Base-by-base conservation (phyloP, 2,329 filamentous ascomycete species). In the Gaeumannomyces tritici region DNA sequence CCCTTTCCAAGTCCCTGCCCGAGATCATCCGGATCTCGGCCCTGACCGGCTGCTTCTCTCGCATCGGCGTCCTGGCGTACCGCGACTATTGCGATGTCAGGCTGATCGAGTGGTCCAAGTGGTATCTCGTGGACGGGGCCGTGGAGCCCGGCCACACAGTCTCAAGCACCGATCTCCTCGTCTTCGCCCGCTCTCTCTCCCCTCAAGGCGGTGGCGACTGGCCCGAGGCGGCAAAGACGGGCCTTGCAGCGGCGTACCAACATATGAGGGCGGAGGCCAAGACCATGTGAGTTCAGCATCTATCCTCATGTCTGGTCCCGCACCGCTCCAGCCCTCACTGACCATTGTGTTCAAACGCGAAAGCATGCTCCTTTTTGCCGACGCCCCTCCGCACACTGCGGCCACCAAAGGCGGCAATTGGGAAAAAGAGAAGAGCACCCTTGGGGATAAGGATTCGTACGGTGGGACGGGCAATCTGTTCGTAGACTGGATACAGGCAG, bases 11-110 rank as follows among this genome's bases (percentile, higher is more conserved):
- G 15, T 79, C 80, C 1, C 71, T 83, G 8, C 79, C 80, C 1
- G 78, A 81, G 64, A 79, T 83, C 65, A 76, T 83, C 63, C 75
- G 76, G 42, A 72, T 83, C 8, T 80, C 79, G 1, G 72, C 75
- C 1, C 71, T 82, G 1, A 82, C 80, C 0, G 75, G 72, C 61
- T 79, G 77, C 66, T 83, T 83, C 67, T 73, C 76, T 5, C 75
- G 78, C 2, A 79, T 83, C 61, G 80, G 79, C 8, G 72, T 83
- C 4, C 68, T 83, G 15, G 78, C 76, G 1, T 83, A 83, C 64
- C 75, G 80, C 7, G 80, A 83, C 69, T 82, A 81, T 67, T 72
- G 69, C 64, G 67, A 69, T 18, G 56, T 61, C 4, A 31, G 63
- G 33, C 64, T 79, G 28, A 74, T 76, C 2, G 71, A 80, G 59